Evolutionary conservation across 139 green algal species (phyloP).

Genomic region (Volvox africanus): DNA sequence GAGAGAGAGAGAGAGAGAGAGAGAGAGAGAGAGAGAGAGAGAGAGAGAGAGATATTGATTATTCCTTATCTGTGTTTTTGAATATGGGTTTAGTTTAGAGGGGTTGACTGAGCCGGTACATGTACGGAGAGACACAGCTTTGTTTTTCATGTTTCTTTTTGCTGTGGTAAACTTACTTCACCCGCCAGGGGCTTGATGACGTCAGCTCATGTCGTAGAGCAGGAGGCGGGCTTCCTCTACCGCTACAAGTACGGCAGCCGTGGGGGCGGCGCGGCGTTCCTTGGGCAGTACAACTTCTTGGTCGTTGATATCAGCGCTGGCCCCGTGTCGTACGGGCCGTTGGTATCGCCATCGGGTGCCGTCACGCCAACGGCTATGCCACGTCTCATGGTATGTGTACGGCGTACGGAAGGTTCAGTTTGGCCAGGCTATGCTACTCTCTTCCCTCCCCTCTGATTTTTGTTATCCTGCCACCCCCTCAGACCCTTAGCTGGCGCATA

Average conservation of each 20-base stretch:
- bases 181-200: constrained; percentile 2
- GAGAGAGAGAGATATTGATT: no score
- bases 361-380: constrained; percentile 50
- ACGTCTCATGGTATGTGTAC: constrained; percentile 42
- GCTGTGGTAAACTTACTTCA: background rate
- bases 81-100: no score
- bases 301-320: constrained; percentile 54
- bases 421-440: background rate
- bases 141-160: no score
- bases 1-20: no score
- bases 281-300: constrained; percentile 53
- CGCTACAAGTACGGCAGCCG: constrained; percentile 49
- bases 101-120: no score
- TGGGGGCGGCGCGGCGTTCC: constrained; percentile 26
- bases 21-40: no score
- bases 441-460: background rate
- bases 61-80: no score
- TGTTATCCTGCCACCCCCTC: background rate
- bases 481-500: background rate
- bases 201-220: constrained; percentile 34
- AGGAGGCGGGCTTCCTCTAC: constrained; percentile 60
- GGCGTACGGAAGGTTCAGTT: background rate
- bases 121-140: no score
- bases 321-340: constrained; percentile 51
- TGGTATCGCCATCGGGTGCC: constrained; percentile 31